phyloP scores from a whole-genome alignment of 352 stramenopile species.

The Globisporangium cylindrosporum region DNA sequence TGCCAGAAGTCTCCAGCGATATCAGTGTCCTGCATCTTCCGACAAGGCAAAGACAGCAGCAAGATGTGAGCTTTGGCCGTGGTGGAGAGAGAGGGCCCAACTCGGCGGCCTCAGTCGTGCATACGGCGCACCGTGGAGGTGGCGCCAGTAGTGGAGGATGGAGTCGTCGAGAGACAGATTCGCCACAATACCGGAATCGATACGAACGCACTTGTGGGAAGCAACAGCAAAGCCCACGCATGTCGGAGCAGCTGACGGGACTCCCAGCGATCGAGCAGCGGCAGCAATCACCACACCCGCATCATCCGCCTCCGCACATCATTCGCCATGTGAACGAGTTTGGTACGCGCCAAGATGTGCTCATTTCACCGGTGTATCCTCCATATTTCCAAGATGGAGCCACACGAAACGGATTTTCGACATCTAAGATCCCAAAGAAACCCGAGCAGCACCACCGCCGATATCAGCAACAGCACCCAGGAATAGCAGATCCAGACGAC shows the following conservation, averaged over 20 bases:
- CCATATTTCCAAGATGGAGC: conserved; percentile 37
- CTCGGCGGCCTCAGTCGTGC: conserved; percentile 3
- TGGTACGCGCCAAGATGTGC: conserved; percentile 48
- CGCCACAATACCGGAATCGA: conserved; percentile 1
- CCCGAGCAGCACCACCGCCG: conserved; percentile 3
- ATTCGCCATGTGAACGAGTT: conserved; percentile 72
- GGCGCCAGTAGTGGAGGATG: background rate
- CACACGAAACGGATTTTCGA: conserved; percentile 4
- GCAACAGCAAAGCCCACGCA: background rate
- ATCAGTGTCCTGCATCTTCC: conserved; percentile 16
- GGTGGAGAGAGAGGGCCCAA: background rate
- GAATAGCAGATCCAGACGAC: conserved; percentile 26
- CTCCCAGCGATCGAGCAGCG: conserved; percentile 12
- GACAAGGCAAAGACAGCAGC: background rate
- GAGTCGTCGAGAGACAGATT: background rate
- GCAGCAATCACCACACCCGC: background rate
- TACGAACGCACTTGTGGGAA: conserved; percentile 10
- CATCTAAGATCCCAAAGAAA: conserved; percentile 6
- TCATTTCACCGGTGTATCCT: conserved; percentile 52
- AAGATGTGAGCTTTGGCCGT: background rate
- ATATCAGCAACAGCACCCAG: conserved; percentile 11
- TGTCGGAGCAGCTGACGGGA: background rate
- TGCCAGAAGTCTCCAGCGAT: conserved; percentile 42
- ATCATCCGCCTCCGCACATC: conserved; percentile 28
- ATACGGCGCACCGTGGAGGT: conserved; percentile 1